Conservation (phyloP, 495 filamentous ascomycete species). For the Aspergillus bridgeri region DNA sequence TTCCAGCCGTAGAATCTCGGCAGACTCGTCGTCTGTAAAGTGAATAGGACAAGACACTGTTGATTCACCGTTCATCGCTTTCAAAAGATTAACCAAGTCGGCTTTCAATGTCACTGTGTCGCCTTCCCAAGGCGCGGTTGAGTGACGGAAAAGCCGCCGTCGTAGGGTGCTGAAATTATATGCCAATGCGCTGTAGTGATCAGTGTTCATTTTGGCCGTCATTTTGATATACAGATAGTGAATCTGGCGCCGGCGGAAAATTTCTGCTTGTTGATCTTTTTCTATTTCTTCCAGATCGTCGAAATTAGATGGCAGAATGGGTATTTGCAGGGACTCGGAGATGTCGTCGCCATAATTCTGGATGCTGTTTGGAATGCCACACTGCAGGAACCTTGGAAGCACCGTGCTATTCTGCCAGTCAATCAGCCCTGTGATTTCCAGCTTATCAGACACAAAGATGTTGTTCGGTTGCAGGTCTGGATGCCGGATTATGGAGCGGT, state of each 20-base stretch:
- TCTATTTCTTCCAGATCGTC: conserved; percentile 7
- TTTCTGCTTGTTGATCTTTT: conserved; percentile 9
- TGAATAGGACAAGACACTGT: conserved; percentile 16
- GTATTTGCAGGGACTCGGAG: conserved; percentile 4
- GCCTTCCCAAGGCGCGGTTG: conserved; percentile 23
- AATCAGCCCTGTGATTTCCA: conserved; percentile 10
- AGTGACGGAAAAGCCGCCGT: conserved; percentile 10
- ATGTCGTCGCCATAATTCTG: conserved; percentile 12
- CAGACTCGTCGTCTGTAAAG: conserved; percentile 11
- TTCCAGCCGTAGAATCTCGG: conserved; percentile 17
- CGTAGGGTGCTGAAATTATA: conserved; percentile 5
- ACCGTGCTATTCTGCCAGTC: conserved; percentile 10
- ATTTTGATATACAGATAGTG: conserved; percentile 10
- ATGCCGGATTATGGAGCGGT: conserved; percentile 8
- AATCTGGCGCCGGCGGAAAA: conserved; percentile 11
- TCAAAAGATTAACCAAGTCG: conserved; percentile 14
- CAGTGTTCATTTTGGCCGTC: conserved; percentile 8
- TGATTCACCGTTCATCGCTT: conserved; percentile 13
- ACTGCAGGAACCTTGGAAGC: conserved; percentile 7
- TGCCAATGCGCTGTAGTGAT: conserved; percentile 9
- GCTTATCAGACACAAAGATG: conserved; percentile 10
- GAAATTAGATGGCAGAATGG: conserved; percentile 2
- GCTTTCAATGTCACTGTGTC: conserved; percentile 19
- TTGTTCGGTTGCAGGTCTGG: conserved; percentile 10
- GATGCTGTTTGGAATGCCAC: conserved; percentile 5